A percentile compares a stretch with the other conserved stretches of the same genome.
These are phyloP conservation scores for Tricharina praecox DNA, from an alignment of 495 filamentous ascomycete genomes.

Conservation along the genomic window DNA sequence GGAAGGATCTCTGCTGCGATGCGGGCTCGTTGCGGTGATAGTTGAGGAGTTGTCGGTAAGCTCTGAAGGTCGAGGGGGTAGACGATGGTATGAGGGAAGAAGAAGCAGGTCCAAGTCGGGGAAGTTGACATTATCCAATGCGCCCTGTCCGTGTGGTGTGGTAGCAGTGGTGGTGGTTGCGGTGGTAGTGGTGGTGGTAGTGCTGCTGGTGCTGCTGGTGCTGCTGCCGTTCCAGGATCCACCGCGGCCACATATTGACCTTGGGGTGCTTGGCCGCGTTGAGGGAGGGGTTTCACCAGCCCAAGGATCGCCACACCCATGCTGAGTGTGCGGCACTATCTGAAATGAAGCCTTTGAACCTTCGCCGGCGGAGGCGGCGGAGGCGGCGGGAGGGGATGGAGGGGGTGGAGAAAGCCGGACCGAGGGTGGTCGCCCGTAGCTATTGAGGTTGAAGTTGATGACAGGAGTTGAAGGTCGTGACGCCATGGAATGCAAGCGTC, in stretches of 20 bases:
- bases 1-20: conserved; percentile 7
- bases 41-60: not conserved
- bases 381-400: no score
- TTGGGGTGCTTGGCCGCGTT: no score
- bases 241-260: no score
- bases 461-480: no score
- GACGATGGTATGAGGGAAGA: not conserved
- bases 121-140: no score
- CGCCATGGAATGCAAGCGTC: no score
- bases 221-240: not conserved
- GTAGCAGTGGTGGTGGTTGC: not conserved
- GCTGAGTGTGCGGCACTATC: conserved; percentile 3
- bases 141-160: not conserved
- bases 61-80: conserved; percentile 1
- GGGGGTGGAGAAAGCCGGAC: no score
- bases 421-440: no score
- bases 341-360: conserved; percentile 1
- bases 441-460: no score
- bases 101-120: not conserved
- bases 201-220: not conserved
- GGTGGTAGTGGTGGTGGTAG: not conserved
- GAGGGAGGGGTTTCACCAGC: not conserved
- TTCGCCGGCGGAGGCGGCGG: not conserved
- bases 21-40: not conserved
- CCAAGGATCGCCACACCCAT: conserved; percentile 1